Percentiles rank a stretch among this genome's conserved stretches.
Conservation (phyloP, 176 grass and related monocot genomes). For the Oryza brachyantha region DNA sequence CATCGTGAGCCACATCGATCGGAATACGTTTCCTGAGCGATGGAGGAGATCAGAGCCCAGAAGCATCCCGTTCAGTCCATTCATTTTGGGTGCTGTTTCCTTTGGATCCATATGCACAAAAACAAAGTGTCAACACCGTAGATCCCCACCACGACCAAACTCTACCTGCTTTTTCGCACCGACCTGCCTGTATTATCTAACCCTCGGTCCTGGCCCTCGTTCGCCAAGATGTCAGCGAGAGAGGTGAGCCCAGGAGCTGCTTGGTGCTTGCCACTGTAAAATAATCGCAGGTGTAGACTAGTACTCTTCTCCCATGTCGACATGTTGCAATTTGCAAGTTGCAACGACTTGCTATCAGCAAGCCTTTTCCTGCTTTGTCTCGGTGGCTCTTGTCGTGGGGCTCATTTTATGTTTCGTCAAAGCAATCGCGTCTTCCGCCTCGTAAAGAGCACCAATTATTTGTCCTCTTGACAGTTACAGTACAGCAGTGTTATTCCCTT, state of each 20-base stretch:
- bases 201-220: not conserved
- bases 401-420: not conserved
- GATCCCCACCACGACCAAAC: slow-evolving; percentile 26
- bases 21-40: not conserved
- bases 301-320: slow-evolving; percentile 40
- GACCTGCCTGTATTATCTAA: slow-evolving; percentile 17
- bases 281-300: not conserved
- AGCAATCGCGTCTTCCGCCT: not conserved
- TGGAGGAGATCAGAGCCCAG: not conserved
- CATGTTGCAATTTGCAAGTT: not conserved
- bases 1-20: not conserved
- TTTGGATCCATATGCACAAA: slow-evolving; percentile 3
- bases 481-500: not conserved
- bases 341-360: not conserved
- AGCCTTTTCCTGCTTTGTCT: not conserved
- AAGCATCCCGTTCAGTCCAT: not conserved
- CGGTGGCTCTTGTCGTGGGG: too few species aligned
- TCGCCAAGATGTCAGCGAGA: not conserved
- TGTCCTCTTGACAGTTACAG: not conserved
- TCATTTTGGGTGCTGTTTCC: not conserved
- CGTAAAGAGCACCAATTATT: not conserved
- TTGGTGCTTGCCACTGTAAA: not conserved
- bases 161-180: slow-evolving; percentile 25
- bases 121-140: slow-evolving; percentile 23
- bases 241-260: not conserved